Conservation (phyloP, 2,329 filamentous ascomycete species). For the Atkinsonella texensis region DNA sequence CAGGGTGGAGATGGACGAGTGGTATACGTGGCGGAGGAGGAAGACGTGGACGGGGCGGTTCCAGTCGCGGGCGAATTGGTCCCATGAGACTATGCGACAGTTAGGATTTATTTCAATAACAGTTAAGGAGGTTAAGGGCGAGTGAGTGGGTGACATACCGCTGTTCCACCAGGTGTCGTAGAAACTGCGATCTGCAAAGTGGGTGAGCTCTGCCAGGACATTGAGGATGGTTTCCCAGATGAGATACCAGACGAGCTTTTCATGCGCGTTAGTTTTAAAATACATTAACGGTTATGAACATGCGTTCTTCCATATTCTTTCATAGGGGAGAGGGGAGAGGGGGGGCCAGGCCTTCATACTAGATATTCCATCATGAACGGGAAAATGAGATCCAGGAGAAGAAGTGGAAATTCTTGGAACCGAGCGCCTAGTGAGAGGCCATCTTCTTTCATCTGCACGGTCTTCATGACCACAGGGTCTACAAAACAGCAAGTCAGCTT, state of each 20-base stretch:
- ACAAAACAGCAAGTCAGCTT: slow-evolving; percentile 4
- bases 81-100: slow-evolving; percentile 41
- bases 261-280: background rate
- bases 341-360: slow-evolving; percentile 15
- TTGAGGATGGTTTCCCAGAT: slow-evolving; percentile 71
- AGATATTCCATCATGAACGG: slow-evolving; percentile 71
- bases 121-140: background rate
- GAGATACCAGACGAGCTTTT: slow-evolving; percentile 57
- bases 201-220: slow-evolving; percentile 62
- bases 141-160: slow-evolving; percentile 19
- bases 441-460: slow-evolving; percentile 54
- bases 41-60: slow-evolving; percentile 69
- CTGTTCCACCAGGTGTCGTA: slow-evolving; percentile 55
- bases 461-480: slow-evolving; percentile 58
- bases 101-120: background rate
- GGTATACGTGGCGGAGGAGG: slow-evolving; percentile 66
- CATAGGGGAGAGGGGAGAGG: too few relatives aligned
- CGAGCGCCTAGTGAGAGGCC: slow-evolving; percentile 48
- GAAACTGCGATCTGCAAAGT: slow-evolving; percentile 67
- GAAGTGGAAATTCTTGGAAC: slow-evolving; percentile 58
- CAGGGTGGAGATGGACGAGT: slow-evolving; percentile 62
- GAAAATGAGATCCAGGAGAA: slow-evolving; percentile 64
- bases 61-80: slow-evolving; percentile 72
- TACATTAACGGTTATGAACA: too few relatives aligned
- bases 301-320: too few relatives aligned